These are phyloP conservation scores for Paraleonurus japonicus DNA, from an alignment of 257 asterid species.

Conservation along the genomic window DNA sequence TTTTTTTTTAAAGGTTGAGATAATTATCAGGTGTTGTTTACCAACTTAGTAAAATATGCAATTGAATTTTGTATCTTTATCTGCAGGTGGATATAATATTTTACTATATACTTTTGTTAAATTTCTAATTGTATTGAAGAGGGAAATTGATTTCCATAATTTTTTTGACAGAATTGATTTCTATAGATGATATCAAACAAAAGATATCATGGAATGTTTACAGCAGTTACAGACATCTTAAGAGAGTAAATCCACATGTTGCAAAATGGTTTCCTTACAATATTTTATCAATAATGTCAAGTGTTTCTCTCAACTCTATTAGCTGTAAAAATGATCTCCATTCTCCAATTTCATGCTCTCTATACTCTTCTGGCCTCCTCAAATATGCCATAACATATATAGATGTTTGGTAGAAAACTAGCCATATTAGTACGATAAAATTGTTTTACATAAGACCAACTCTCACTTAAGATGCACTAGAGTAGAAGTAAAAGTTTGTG, in stretches of 20 bases:
- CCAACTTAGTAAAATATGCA: neutral
- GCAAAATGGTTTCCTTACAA: neutral
- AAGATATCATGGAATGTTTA: neutral
- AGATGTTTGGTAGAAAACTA: neutral
- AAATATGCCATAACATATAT: neutral
- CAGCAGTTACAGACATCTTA: neutral
- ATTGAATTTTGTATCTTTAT: neutral
- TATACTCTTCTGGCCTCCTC: neutral
- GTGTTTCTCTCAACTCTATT: conserved; percentile 5
- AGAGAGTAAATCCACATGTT: neutral
- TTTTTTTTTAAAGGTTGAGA: neutral
- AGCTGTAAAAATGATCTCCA: neutral
- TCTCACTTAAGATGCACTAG: too few species aligned
- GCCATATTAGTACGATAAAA: too few species aligned
- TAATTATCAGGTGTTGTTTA: neutral
- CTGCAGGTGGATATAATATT: neutral
- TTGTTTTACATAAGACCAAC: too few species aligned
- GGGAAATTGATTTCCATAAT: neutral
- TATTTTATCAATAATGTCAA: neutral
- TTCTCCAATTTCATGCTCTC: neutral
- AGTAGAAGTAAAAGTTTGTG: too few species aligned
- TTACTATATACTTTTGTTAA: neutral
- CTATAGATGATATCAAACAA: neutral
- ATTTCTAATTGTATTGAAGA: neutral
- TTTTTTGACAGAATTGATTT: too few species aligned